These are phyloP conservation scores for Vitis rupestris DNA, from an alignment of 164 flowering plant genomes.

Conservation along the genomic window DNA sequence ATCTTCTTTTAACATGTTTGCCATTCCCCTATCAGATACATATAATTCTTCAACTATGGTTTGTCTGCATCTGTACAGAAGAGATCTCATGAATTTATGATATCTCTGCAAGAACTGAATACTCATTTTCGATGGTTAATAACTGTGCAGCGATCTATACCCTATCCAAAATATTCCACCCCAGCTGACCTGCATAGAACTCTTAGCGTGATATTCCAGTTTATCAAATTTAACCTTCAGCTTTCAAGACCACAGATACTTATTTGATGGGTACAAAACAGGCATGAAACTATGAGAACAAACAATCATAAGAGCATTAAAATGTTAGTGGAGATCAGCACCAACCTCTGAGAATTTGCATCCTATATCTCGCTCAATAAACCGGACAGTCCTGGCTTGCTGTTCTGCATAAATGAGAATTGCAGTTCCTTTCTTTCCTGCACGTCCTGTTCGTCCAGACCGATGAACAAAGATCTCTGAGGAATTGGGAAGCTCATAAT, in stretches of 20 bases:
- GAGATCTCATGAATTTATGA: too few species aligned
- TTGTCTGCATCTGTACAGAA: not conserved
- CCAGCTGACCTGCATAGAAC: not conserved
- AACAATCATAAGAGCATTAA: not conserved
- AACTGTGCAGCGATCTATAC: too few species aligned
- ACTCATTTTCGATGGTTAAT: not conserved
- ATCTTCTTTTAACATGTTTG: not conserved
- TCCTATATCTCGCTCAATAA: conserved; percentile 75
- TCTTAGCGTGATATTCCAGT: not conserved
- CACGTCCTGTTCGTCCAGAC: conserved; percentile 96
- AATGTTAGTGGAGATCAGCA: not conserved
- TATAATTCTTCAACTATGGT: not conserved
- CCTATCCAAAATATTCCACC: not conserved
- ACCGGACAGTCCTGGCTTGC: conserved; percentile 53
- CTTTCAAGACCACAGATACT: too few species aligned
- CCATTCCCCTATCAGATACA: not conserved
- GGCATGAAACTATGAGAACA: not conserved
- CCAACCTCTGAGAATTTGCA: conserved; percentile 70
- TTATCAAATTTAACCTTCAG: not conserved
- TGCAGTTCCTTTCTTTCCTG: conserved; percentile 90
- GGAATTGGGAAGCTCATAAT: conserved; percentile 76
- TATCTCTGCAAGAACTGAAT: too few species aligned
- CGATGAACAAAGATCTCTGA: conserved; percentile 94
- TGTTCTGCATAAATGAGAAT: conserved; percentile 68
- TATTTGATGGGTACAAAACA: too few species aligned